Evolutionary conservation across 768 basidiomycete genomes (phyloP).

Genomic region (Pleurotus platypus): DNA sequence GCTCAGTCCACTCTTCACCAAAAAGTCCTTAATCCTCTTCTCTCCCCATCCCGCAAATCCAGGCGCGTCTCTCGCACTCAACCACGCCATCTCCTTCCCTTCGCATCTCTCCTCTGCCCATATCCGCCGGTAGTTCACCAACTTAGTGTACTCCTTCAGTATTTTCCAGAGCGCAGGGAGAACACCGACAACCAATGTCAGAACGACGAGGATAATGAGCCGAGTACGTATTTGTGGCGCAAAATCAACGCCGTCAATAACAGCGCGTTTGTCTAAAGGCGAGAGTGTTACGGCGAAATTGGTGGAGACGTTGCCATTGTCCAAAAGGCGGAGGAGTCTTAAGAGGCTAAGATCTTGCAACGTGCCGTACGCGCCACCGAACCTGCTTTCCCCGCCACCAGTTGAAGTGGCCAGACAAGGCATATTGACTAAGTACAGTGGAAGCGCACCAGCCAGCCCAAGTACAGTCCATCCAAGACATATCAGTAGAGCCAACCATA

Average conservation of each 20-base stretch:
- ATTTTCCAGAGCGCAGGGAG: slow-evolving; percentile 66
- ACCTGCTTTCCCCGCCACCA: slow-evolving; percentile 28
- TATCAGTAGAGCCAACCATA: slow-evolving; percentile 65
- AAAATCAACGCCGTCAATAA: slow-evolving; percentile 29
- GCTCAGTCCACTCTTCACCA: slow-evolving; percentile 64
- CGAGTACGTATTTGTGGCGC: slow-evolving; percentile 49
- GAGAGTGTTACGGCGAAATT: slow-evolving; percentile 14
- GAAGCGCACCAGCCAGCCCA: slow-evolving; percentile 68
- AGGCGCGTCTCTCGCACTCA: slow-evolving; percentile 58
- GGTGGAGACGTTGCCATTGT: slow-evolving; percentile 33
- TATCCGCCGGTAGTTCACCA: slow-evolving; percentile 50
- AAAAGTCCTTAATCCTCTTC: slow-evolving; percentile 64
- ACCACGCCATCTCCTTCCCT: slow-evolving; percentile 73
- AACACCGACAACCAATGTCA: slow-evolving; percentile 60
- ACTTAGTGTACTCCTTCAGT: slow-evolving; percentile 54
- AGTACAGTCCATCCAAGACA: slow-evolving; percentile 65
- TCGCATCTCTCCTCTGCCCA: slow-evolving; percentile 66
- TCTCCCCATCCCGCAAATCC: slow-evolving; percentile 75
- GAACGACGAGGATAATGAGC: slow-evolving; percentile 62
- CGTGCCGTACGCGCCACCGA: slow-evolving; percentile 59
- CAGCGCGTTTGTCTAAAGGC: slow-evolving; percentile 25
- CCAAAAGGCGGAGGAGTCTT: slow-evolving; percentile 63
- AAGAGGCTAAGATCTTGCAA: slow-evolving; percentile 77
- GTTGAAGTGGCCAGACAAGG: slow-evolving; percentile 64
- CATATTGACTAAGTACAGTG: slow-evolving; percentile 63